Conservation (phyloP, 129 eudicot species). For the Chrysanthemum seticuspe region DNA sequence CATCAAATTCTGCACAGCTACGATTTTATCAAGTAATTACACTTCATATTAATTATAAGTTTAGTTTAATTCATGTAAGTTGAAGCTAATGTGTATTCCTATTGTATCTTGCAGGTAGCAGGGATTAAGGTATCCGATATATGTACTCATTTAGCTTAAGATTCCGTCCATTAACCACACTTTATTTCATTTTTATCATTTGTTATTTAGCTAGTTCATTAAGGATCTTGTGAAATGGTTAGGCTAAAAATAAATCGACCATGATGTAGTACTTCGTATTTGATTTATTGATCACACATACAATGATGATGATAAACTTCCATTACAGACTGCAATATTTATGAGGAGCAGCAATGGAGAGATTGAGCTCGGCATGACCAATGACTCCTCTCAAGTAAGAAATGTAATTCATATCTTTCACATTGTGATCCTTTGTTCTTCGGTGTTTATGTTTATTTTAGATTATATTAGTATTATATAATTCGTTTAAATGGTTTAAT, state of each 20-base stretch:
- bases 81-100: conserved; percentile 16
- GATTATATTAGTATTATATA: background rate
- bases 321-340: conserved; percentile 56
- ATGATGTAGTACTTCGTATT: no score
- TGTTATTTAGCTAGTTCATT: background rate
- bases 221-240: background rate
- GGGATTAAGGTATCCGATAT: conserved; percentile 60
- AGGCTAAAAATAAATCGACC: background rate
- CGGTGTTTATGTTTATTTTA: background rate
- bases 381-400: conserved; percentile 52
- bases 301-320: conserved; percentile 17
- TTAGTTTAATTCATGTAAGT: conserved; percentile 17
- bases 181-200: background rate
- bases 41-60: background rate
- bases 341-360: conserved; percentile 85
- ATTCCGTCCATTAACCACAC: background rate
- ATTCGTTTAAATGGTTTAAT: background rate
- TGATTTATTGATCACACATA: conserved; percentile 3
- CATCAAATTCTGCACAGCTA: conserved; percentile 45
- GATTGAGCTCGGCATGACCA: conserved; percentile 72
- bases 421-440: background rate
- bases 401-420: background rate
- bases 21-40: conserved; percentile 72
- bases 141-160: conserved; percentile 12
- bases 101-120: conserved; percentile 62